Conservation (phyloP, 108 stramenopile genomes). For the Skeletonema menzelii region DNA sequence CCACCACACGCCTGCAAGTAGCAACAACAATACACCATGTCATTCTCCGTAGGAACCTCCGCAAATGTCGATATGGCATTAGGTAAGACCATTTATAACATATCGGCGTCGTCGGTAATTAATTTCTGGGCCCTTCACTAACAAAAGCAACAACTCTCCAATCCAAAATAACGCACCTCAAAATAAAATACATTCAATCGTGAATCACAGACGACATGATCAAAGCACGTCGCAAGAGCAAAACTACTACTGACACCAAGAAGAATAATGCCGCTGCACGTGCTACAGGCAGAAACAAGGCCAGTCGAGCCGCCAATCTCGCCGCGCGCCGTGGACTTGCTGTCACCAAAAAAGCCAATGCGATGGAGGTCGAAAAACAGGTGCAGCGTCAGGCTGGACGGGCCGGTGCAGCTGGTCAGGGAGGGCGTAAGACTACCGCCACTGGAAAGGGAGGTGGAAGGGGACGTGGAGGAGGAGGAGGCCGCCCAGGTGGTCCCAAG, state of each 20-base stretch:
- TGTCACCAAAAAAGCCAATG: slow-evolving; percentile 30
- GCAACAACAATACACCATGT: slow-evolving; percentile 2
- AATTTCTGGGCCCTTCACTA: not conserved
- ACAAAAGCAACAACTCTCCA: not conserved
- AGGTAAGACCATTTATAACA: slow-evolving; percentile 10
- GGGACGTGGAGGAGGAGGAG: not conserved
- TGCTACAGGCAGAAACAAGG: slow-evolving; percentile 62
- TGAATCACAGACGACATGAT: slow-evolving; percentile 61
- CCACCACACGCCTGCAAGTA: not conserved
- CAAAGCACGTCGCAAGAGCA: slow-evolving; percentile 48
- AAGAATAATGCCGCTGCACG: slow-evolving; percentile 55
- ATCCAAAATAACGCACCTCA: not conserved
- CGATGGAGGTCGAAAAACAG: slow-evolving; percentile 72
- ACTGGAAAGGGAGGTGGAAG: not conserved
- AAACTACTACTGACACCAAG: slow-evolving; percentile 9
- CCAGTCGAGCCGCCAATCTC: slow-evolving; percentile 63
- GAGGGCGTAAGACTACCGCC: not conserved
- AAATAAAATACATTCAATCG: not conserved
- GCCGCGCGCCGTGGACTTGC: slow-evolving; percentile 58
- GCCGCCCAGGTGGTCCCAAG: not conserved
- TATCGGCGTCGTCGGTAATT: not conserved
- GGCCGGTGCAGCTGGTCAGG: not conserved
- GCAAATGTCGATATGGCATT: slow-evolving; percentile 38
- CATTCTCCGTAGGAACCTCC: slow-evolving; percentile 35
- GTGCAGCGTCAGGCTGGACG: slow-evolving; percentile 21